phyloP scores from a whole-genome alignment of 2,329 filamentous ascomycete species.

The Ophiocordyceps australis region DNA sequence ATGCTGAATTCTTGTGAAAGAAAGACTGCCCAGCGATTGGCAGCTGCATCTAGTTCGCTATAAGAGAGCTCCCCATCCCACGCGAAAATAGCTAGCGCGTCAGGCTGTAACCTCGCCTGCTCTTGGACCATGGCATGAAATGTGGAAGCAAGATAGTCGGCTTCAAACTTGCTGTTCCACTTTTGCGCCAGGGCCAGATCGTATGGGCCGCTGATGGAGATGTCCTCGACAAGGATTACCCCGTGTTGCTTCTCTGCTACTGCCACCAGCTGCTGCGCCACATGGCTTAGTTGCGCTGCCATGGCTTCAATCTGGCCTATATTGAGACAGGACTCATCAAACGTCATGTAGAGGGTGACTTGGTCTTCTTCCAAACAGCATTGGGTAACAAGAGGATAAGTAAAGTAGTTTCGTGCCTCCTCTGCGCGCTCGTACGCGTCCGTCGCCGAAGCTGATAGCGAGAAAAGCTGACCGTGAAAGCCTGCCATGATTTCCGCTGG shows the following conservation, averaged over 20 bases:
- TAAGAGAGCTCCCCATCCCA: conserved; percentile 23
- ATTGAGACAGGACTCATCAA: not conserved
- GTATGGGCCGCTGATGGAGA: conserved; percentile 1
- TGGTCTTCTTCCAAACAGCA: not conserved
- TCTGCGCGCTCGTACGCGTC: not conserved
- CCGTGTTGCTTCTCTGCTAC: not conserved
- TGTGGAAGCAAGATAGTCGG: not conserved
- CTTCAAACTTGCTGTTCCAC: conserved; percentile 1
- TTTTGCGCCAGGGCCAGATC: not conserved
- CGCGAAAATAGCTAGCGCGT: conserved; percentile 15
- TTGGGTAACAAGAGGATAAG: not conserved
- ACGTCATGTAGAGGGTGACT: not conserved
- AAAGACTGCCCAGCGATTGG: conserved; percentile 2
- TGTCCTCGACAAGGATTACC: not conserved
- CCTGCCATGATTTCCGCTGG: not conserved
- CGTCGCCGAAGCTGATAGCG: not conserved
- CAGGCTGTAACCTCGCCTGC: conserved; percentile 3
- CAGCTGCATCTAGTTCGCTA: conserved; percentile 9
- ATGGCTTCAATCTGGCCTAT: not conserved
- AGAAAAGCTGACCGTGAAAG: not conserved
- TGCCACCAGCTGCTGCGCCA: not conserved
- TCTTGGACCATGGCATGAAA: not conserved
- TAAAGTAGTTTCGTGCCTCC: not conserved
- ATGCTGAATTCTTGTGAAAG: conserved; percentile 4
- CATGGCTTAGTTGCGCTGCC: not conserved